These are phyloP conservation scores for Lasiosphaeria miniovina DNA, from an alignment of 495 filamentous ascomycete species.

Conservation along the genomic window DNA sequence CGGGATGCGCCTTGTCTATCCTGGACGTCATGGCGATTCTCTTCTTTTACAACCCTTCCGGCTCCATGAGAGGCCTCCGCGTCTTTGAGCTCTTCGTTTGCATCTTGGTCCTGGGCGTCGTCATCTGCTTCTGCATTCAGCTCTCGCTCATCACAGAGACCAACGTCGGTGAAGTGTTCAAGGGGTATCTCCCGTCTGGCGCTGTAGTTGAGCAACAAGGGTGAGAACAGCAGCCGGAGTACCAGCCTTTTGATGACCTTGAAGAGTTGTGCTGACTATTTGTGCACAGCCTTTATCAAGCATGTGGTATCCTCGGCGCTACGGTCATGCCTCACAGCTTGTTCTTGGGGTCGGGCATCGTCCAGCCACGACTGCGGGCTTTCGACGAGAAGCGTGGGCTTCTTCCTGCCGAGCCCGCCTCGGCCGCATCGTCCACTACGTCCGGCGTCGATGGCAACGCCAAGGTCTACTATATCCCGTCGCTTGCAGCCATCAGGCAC, in stretches of 20 bases:
- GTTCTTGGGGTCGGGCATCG: conserved; percentile 85
- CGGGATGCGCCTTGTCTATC: conserved; percentile 83
- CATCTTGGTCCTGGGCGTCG: conserved; percentile 75
- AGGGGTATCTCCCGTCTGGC: conserved; percentile 76
- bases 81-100: conserved; percentile 81
- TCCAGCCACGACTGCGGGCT: conserved; percentile 75
- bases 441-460: conserved; percentile 25
- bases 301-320: conserved; percentile 87
- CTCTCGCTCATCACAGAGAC: conserved; percentile 72
- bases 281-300: conserved; percentile 62
- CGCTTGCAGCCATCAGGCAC: conserved; percentile 69
- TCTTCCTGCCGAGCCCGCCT: conserved; percentile 35
- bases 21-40: conserved; percentile 82
- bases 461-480: conserved; percentile 69
- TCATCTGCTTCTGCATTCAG: conserved; percentile 88
- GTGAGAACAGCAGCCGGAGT: conserved; percentile 2
- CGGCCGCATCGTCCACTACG: conserved; percentile 24
- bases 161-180: conserved; percentile 71
- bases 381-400: conserved; percentile 67
- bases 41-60: conserved; percentile 77
- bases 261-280: not conserved
- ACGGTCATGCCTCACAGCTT: conserved; percentile 94
- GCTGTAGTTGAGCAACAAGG: conserved; percentile 65
- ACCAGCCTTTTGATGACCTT: too few relatives aligned
- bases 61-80: conserved; percentile 68